Evolutionary conservation across 2,329 filamentous ascomycete species (phyloP), one percentile per base, ranked within the genome.

Genomic region (Dactylellina haptotyla): DNA sequence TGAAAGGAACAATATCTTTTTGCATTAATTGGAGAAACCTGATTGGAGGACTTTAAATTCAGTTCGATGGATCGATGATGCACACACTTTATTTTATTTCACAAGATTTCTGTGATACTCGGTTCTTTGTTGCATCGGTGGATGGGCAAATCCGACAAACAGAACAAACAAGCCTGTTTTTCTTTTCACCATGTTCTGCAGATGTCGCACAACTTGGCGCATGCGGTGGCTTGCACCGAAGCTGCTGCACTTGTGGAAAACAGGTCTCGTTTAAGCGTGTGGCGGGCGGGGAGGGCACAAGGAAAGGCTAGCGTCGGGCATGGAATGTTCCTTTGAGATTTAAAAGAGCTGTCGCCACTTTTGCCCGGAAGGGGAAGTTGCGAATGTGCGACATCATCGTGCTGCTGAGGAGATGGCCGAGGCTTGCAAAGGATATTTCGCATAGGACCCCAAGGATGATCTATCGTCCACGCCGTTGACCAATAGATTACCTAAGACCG

Each of bases 121-220:
- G n/a, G n/a, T n/a, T n/a, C n/a, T n/a, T n/a, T n/a, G n/a, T n/a
- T n/a, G n/a, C n/a, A n/a, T n/a, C n/a, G n/a, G 39, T 12, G 20
- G 39, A 43, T 43, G 39, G 5, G 14, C 39, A 18, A 43, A 43
- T 43, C 4, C 39, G 32, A 6, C 8, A 37, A 37, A 6, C 4
- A 43, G 23, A 43, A n/a, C n/a, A n/a, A n/a, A n/a, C n/a, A n/a
- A n/a, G n/a, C n/a, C n/a, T n/a, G n/a, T n/a, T n/a, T n/a, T n/a
- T n/a, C n/a, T n/a, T n/a, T n/a, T n/a, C n/a, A n/a, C n/a, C n/a
- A n/a, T 66, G 39, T 59, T 58, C 16, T 30, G 65, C 56, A 57
- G 57, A 63, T 48, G 66, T 71, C 66, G 59, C 58, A 62, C 66
- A 48, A 65, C 67, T 72, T 72, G 67, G 67, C 67, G 67, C 67